Percentiles rank a stretch among this genome's conserved stretches.
These are phyloP conservation scores for Avena sativa DNA, from an alignment of 176 grass and related monocot genomes.

Conservation along the genomic window DNA sequence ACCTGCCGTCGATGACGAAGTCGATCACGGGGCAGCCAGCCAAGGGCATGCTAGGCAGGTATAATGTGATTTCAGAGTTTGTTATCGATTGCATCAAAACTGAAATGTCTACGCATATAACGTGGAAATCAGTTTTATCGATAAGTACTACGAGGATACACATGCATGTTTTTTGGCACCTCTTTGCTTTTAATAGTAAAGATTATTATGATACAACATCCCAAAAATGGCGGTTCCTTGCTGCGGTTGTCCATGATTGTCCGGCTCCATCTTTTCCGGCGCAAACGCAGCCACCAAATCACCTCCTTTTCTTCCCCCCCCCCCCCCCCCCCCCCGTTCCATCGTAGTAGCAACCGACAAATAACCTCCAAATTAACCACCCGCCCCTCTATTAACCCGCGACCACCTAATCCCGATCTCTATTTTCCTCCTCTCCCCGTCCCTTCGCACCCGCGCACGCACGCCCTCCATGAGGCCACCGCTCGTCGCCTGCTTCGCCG, in stretches of 20 bases:
- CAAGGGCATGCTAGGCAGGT: too few species aligned
- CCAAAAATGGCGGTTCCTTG: constrained; percentile 30
- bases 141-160: too few species aligned
- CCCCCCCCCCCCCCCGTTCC: constrained; percentile 38
- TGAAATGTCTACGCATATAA: too few species aligned
- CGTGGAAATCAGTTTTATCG: too few species aligned
- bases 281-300: constrained; percentile 35
- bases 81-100: too few species aligned
- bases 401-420: neutral
- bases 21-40: too few species aligned
- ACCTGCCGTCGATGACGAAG: too few species aligned
- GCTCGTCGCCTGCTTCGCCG: constrained; percentile 15
- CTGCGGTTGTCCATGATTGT: constrained; percentile 19
- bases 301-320: constrained; percentile 39
- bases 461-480: constrained; percentile 36
- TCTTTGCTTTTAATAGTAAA: too few species aligned
- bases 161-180: too few species aligned
- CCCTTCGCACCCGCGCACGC: neutral
- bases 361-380: constrained; percentile 4
- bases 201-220: too few species aligned
- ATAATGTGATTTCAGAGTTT: too few species aligned
- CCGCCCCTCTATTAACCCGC: constrained; percentile 13
- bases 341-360: constrained; percentile 3
- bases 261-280: constrained; percentile 32
- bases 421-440: constrained; percentile 8